Evolutionary conservation across 1,139 yeast species (phyloP), one percentile per base, ranked within the genome.

Genomic region (Saccharomyces hybrid): DNA sequence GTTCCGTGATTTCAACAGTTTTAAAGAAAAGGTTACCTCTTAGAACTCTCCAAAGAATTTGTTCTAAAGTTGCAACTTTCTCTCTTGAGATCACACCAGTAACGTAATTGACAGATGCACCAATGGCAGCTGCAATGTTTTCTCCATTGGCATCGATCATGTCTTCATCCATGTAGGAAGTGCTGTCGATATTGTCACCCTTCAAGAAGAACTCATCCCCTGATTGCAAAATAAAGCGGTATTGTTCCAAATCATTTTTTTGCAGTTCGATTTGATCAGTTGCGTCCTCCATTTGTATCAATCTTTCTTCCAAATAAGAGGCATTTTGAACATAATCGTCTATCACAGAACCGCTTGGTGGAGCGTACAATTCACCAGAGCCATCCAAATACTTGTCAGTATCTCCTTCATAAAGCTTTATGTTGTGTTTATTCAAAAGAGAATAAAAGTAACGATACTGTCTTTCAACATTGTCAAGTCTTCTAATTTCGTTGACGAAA

Each of bases 11-110:
- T 60, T 86, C 90, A 56, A 82, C 80, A 61, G 84, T 82, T 62
- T 82, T 83, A 71, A 89, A 83, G 69, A 79, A 87, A 65, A 93
- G 75, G 70, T 91, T 91, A 69, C 99, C 97, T 71, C 97, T 83
- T 63, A 93, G 78, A 1, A 84, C 84, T 73, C 99, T 81, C 98
- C 98, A 93, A 60, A 95, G 77, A 54, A 95, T 89, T 64, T 89
- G 88, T 69, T 90, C 96, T 62, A 93, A 75, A 3, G 87, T 78
- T 50, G 77, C 75, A 53, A 86, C 82, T 67, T 87, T 87, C 27
- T 79, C 80, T 56, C 95, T 80, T 58, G 83, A 81, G 52, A 95
- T 86, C 8, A 89, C 88, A 63, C 99, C 99, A 27, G 95, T 78
- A 47, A 91, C 84, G 63, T 87, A 88, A 58, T 78, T 81, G 27